phyloP scores from a whole-genome alignment of 2,329 filamentous ascomycete genomes.

The Bipolaris bicolor region DNA sequence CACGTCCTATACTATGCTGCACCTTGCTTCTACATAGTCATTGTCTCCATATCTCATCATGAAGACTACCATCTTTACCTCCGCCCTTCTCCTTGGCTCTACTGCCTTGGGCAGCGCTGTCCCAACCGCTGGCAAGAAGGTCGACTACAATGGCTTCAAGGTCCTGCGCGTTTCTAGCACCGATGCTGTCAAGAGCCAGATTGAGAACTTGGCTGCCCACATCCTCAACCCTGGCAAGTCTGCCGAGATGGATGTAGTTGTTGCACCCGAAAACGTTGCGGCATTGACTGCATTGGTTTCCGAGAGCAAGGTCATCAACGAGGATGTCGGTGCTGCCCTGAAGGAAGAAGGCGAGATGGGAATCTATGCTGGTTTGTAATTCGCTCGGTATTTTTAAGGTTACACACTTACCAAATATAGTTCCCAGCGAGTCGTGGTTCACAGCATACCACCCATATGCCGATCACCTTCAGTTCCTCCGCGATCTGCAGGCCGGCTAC shows the following conservation, averaged over 20 bases:
- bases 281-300: conserved; percentile 37
- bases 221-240: conserved; percentile 42
- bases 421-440: conserved; percentile 46
- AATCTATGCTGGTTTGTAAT: conserved; percentile 35
- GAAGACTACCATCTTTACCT: conserved; percentile 38
- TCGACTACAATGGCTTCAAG: conserved; percentile 48
- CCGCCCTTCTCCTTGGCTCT: conserved; percentile 32
- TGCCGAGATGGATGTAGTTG: conserved; percentile 42
- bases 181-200: conserved; percentile 32
- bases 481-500: conserved; percentile 42
- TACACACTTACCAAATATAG: conserved; percentile 18
- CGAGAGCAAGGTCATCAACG: conserved; percentile 38
- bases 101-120: conserved; percentile 34
- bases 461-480: conserved; percentile 43
- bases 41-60: conserved; percentile 25
- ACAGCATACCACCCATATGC: conserved; percentile 46
- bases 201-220: conserved; percentile 42
- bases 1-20: neutral
- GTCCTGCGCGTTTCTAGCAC: conserved; percentile 37
- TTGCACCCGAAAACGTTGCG: conserved; percentile 42
- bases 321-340: conserved; percentile 45
- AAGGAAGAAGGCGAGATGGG: conserved; percentile 40
- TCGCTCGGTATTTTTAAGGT: neutral
- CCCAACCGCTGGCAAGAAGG: conserved; percentile 35
- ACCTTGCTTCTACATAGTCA: conserved; percentile 2